Evolutionary conservation across 108 stramenopile genomes (phyloP), one percentile per base, ranked within the genome.

Genomic region (Hondaea fermentalgiana): DNA sequence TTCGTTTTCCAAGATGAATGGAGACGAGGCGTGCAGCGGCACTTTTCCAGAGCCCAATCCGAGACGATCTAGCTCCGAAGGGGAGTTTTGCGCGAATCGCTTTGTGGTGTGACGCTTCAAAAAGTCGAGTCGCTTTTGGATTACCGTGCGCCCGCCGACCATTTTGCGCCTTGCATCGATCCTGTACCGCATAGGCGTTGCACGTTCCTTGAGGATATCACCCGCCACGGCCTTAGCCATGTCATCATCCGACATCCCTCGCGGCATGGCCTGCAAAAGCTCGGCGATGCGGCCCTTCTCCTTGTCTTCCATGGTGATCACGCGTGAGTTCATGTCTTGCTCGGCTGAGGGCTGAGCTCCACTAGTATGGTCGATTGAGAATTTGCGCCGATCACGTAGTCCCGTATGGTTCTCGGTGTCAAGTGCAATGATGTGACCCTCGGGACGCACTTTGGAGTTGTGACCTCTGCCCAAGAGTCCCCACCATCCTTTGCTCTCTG

Each of bases 271-370:
- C 5, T 59, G 59, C 23, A 91, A 28, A 51, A 45, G 47, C 71
- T 57, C 55, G 72, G 88, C 72, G 60, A 91, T 35, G 12, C 57
- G 45, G 3, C 49, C 71, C 8, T 91, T 87, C 58, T 72, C 72
- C 43, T 58, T 19, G 44, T 44, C n/a, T 44, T 58, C 16, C 72
- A 72, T 28, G 23, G 87, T 87, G 19, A 87, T 28, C 25, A 58
- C 87, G 58, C 87, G 29, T 0, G 14, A 12, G 1, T 1, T 19
- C 6, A 44, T 72, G 72, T 25, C 44, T 57, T 57, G 14, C 55
- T 57, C 55, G 55, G 55, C 55, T 0, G 55, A 16, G 14, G 3
- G 8, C 16, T 8, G 8, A 1, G 8, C 2, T 8, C 55, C 55
- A 1, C 14, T 3, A 16, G 55, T 57, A 57, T 57, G 55, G 25